A percentile compares a stretch with the other conserved stretches of the same genome.
Evolutionary conservation across 2,329 filamentous ascomycete genomes (phyloP).

Genomic region (Aspergillus sp.): DNA sequence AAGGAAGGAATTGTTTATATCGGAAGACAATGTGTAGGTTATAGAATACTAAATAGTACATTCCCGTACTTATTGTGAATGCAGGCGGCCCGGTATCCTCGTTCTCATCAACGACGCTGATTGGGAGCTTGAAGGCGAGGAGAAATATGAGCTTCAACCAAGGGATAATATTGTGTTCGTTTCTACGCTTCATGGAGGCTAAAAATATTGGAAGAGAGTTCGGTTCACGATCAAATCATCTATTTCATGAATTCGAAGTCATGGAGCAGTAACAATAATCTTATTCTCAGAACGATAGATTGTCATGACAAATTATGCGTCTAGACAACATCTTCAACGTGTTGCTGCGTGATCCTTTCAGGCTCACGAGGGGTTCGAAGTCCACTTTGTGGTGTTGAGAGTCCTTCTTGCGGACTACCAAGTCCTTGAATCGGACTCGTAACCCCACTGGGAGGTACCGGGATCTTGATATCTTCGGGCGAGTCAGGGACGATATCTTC

Average conservation of each 20-base stretch:
- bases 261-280: slow-evolving; percentile 1
- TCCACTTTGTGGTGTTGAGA: slow-evolving; percentile 40
- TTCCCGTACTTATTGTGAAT: slow-evolving; percentile 14
- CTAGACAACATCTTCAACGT: slow-evolving; percentile 42
- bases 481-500: slow-evolving; percentile 67
- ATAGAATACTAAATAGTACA: slow-evolving; percentile 1
- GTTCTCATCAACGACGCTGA: slow-evolving; percentile 97
- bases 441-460: slow-evolving; percentile 58
- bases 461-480: slow-evolving; percentile 76
- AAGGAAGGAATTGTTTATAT: slow-evolving; percentile 81
- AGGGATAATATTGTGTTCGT: slow-evolving; percentile 92
- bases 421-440: slow-evolving; percentile 41
- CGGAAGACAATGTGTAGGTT: slow-evolving; percentile 82
- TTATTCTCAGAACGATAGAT: neutral
- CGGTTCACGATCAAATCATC: slow-evolving; percentile 1
- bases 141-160: slow-evolving; percentile 75
- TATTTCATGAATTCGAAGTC: slow-evolving; percentile 1
- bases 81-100: slow-evolving; percentile 89
- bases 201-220: slow-evolving; percentile 7
- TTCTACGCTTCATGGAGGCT: slow-evolving; percentile 92
- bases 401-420: slow-evolving; percentile 34
- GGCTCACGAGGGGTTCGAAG: slow-evolving; percentile 39
- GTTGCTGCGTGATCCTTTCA: slow-evolving; percentile 40
- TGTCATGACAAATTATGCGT: neutral
- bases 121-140: slow-evolving; percentile 96